These are phyloP conservation scores for Quercus mongolica DNA, from an alignment of 306 rosid species.

Conservation along the genomic window DNA sequence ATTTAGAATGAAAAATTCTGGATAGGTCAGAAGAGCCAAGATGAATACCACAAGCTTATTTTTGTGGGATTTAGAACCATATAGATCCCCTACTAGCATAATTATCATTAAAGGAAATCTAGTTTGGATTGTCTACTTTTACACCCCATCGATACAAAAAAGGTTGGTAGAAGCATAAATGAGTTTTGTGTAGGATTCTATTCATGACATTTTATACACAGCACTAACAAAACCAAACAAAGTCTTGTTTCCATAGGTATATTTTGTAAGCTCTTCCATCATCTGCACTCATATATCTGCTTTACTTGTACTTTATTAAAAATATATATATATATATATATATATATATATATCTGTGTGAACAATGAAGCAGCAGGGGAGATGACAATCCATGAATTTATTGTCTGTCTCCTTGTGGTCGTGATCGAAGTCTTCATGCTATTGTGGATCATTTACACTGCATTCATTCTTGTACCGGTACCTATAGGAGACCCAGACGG, in stretches of 20 bases:
- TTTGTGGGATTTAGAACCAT: background rate
- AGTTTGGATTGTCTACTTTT: background rate
- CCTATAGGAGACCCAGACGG: conserved; percentile 4
- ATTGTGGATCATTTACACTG: conserved; percentile 21
- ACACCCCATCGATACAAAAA: background rate
- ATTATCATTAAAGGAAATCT: background rate
- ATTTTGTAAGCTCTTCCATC: background rate
- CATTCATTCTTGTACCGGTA: conserved; percentile 22
- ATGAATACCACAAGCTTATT: background rate
- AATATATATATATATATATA: no score
- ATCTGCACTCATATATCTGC: background rate
- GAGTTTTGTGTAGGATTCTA: background rate
- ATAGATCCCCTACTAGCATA: background rate
- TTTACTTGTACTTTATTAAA: background rate
- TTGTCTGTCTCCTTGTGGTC: conserved; percentile 9
- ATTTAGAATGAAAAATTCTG: background rate
- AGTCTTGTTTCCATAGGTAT: background rate
- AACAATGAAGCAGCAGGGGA: conserved; percentile 9
- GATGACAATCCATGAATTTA: background rate
- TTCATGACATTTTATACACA: background rate
- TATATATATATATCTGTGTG: background rate
- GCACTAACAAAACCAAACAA: background rate
- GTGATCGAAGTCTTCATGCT: conserved; percentile 17
- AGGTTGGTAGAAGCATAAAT: background rate
- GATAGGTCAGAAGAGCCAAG: background rate